These are phyloP conservation scores for Talaromyces verruculosus DNA, from an alignment of 2,329 filamentous ascomycete genomes.

Conservation along the genomic window DNA sequence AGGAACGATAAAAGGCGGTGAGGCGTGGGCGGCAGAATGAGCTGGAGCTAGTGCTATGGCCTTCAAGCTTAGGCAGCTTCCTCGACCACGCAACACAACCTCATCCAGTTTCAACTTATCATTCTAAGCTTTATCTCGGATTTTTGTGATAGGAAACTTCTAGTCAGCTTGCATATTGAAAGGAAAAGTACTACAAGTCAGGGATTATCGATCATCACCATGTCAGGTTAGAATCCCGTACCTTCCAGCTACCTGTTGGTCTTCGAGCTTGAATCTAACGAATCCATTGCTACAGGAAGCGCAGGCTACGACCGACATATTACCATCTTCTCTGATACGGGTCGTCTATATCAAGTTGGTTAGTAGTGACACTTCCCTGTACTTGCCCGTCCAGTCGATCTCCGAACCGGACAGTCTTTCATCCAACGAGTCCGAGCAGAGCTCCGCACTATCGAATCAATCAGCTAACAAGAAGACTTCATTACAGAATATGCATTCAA, in stretches of 20 bases:
- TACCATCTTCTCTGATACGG: constrained; percentile 99
- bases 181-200: background rate
- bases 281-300: constrained; percentile 56
- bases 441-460: constrained; percentile 1
- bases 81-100: constrained; percentile 10
- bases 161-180: background rate
- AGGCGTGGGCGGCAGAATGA: constrained; percentile 16
- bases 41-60: constrained; percentile 16
- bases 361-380: constrained; percentile 45
- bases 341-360: constrained; percentile 99
- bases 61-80: constrained; percentile 21
- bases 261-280: constrained; percentile 20
- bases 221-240: constrained; percentile 44
- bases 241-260: constrained; percentile 30
- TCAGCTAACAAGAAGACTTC: constrained; percentile 7
- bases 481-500: constrained; percentile 97
- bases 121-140: background rate
- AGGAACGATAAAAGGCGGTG: constrained; percentile 15
- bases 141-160: background rate
- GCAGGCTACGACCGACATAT: constrained; percentile 98
- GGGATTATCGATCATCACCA: constrained; percentile 24
- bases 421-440: background rate
- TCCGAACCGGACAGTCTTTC: background rate
- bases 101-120: constrained; percentile 13
- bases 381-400: background rate